Conservation (phyloP, 495 filamentous ascomycete species). For the Friedmanniomyces simplex region DNA sequence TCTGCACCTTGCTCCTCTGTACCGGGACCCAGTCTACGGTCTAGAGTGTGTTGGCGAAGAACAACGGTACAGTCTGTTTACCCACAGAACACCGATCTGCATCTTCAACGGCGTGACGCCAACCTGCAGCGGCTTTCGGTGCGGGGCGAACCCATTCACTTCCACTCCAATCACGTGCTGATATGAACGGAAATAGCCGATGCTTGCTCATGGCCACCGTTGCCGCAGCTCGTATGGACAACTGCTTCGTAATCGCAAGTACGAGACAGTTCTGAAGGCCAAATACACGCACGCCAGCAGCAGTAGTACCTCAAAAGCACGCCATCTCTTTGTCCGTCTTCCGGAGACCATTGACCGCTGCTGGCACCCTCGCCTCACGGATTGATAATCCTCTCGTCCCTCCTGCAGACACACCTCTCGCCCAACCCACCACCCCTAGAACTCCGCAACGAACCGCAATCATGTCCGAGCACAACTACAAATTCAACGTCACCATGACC, state of each 20-base stretch:
- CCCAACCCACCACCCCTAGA: not conserved
- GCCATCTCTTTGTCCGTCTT: not conserved
- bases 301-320: not conserved
- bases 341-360: not conserved
- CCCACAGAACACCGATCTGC: not conserved
- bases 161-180: too few relatives aligned
- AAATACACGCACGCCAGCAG: not conserved
- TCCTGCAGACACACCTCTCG: too few relatives aligned
- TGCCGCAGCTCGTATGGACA: too few relatives aligned
- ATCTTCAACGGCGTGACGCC: not conserved
- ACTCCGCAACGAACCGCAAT: not conserved
- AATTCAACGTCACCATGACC: slow-evolving; percentile 60
- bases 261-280: not conserved
- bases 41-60: too few relatives aligned
- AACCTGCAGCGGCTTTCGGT: too few relatives aligned
- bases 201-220: not conserved
- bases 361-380: not conserved
- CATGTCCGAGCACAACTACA: slow-evolving; percentile 58
- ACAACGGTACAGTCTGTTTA: not conserved
- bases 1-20: not conserved
- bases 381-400: not conserved
- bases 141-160: too few relatives aligned
- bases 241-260: too few relatives aligned
- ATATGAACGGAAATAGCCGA: not conserved
- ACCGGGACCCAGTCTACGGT: too few relatives aligned